Conservation (phyloP, 768 basidiomycete species). For the Fistulinella prunicolor region DNA sequence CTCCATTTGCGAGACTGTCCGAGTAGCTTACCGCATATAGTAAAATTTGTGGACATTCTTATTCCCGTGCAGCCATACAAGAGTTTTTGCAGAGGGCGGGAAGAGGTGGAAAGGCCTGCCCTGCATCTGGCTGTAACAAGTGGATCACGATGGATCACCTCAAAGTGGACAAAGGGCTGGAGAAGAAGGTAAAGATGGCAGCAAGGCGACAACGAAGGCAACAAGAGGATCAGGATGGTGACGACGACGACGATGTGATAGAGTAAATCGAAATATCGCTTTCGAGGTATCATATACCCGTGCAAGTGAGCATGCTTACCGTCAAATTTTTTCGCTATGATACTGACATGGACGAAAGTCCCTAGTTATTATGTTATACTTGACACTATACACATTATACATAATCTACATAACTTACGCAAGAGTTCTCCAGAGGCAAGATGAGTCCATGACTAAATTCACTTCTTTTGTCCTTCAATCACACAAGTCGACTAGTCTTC, state of each 20-base stretch:
- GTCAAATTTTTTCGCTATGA: too few species aligned
- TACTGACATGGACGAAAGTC: too few species aligned
- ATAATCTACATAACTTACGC: neutral
- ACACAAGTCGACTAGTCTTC: constrained; percentile 45
- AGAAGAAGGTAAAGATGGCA: constrained; percentile 57
- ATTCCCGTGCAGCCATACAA: constrained; percentile 66
- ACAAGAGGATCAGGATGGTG: constrained; percentile 32
- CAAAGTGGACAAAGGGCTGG: constrained; percentile 53
- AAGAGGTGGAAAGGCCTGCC: constrained; percentile 49
- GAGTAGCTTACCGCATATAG: constrained; percentile 35
- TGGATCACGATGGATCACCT: constrained; percentile 50
- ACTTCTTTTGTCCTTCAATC: constrained; percentile 6
- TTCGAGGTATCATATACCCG: constrained; percentile 2
- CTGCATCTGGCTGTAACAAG: constrained; percentile 70
- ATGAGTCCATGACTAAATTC: neutral
- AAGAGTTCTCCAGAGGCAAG: neutral
- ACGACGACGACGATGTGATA: constrained; percentile 51
- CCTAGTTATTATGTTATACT: too few species aligned
- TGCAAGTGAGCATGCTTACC: constrained; percentile 9
- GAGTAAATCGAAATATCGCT: constrained; percentile 36
- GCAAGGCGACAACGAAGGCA: constrained; percentile 50
- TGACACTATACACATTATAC: too few species aligned
- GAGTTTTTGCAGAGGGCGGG: constrained; percentile 50
- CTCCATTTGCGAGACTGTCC: neutral
- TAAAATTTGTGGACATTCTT: constrained; percentile 74